phyloP scores from a whole-genome alignment of 1,139 yeast genomes.

The Eremothecium cymbalariae region DNA sequence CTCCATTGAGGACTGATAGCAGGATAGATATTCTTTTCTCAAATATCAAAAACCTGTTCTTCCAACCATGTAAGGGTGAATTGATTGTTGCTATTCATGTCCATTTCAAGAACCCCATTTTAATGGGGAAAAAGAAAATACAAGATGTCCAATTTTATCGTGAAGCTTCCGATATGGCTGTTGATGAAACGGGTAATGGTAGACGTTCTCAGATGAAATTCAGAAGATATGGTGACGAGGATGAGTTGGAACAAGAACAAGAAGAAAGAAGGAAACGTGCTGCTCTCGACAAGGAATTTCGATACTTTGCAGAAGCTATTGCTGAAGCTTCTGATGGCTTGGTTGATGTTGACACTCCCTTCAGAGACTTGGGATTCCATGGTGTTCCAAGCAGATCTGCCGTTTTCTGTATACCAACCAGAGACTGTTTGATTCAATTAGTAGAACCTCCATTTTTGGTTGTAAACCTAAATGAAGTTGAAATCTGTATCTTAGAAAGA shows the following conservation, averaged over 20 bases:
- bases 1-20: conserved; percentile 74
- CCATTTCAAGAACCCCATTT: conserved; percentile 84
- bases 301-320: conserved; percentile 79
- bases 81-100: conserved; percentile 87
- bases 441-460: conserved; percentile 94
- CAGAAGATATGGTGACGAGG: conserved; percentile 95
- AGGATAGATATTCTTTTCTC: conserved; percentile 81
- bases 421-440: conserved; percentile 90
- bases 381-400: conserved; percentile 97
- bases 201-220: conserved; percentile 48
- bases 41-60: conserved; percentile 85
- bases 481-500: conserved; percentile 91
- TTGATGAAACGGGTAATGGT: conserved; percentile 95
- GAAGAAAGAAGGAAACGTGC: conserved; percentile 93
- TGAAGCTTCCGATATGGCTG: conserved; percentile 93
- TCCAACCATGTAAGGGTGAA: conserved; percentile 95
- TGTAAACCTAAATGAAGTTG: conserved; percentile 83
- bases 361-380: conserved; percentile 91
- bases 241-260: conserved; percentile 96
- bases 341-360: conserved; percentile 86
- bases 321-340: conserved; percentile 78
- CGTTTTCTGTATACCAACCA: conserved; percentile 92
- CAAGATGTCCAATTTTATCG: conserved; percentile 93
- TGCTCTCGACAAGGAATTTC: conserved; percentile 85
- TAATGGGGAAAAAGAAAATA: conserved; percentile 94